A percentile compares a stretch with the other conserved stretches of the same genome.
Conservation (phyloP, 208 protist genomes). For the Plasmodiophora brassicae region DNA sequence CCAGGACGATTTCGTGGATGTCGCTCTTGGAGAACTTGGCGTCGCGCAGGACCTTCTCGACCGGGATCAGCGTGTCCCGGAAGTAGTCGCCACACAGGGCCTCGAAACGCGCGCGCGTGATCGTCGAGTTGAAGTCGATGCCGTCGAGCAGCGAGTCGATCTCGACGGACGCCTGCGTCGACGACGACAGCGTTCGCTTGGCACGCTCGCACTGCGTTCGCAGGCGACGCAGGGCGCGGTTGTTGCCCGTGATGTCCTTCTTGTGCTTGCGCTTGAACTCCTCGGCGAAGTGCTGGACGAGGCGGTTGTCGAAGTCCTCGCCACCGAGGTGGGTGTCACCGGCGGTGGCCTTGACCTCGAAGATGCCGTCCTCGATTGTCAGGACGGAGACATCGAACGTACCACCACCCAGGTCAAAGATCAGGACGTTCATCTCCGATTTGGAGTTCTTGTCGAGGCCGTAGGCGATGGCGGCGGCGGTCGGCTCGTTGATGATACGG, state of each 20-base stretch:
- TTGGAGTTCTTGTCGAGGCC: constrained; percentile 77
- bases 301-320: constrained; percentile 84
- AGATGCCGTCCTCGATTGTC: constrained; percentile 83
- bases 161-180: constrained; percentile 75
- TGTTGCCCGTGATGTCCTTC: constrained; percentile 67
- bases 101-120: constrained; percentile 95
- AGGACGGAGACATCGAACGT: constrained; percentile 92
- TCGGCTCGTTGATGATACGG: constrained; percentile 99
- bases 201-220: constrained; percentile 74
- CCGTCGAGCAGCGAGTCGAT: constrained; percentile 91
- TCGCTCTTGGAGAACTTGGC: constrained; percentile 72
- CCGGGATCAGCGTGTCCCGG: constrained; percentile 65
- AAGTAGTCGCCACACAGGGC: constrained; percentile 80
- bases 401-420: constrained; percentile 68
- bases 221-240: constrained; percentile 65
- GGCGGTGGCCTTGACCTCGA: constrained; percentile 90
- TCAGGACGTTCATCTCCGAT: constrained; percentile 43
- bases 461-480: constrained; percentile 97
- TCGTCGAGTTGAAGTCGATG: constrained; percentile 83
- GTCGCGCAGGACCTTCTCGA: constrained; percentile 74
- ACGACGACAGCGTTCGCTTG: constrained; percentile 75
- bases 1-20: constrained; percentile 80
- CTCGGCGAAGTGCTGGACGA: constrained; percentile 90
- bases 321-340: constrained; percentile 99
- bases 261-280: constrained; percentile 86